Evolutionary conservation across 768 basidiomycete species (phyloP), one percentile per base, ranked within the genome.

Genomic region (Tulasnella sp.): DNA sequence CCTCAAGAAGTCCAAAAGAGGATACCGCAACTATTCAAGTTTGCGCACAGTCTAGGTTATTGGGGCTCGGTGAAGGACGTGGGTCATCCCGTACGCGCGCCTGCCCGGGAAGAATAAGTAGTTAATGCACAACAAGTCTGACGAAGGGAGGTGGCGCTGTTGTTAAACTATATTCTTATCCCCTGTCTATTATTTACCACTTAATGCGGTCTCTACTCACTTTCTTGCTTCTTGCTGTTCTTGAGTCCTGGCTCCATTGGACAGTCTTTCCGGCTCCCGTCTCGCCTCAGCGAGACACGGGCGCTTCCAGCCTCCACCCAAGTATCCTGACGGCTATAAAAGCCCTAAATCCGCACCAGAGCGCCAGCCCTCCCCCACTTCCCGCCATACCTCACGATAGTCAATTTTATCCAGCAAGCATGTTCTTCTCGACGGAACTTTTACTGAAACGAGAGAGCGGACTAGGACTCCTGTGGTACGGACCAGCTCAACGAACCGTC

Each of bases 401-500:
- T 34, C 27, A 5, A 36, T 31, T 36, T 68, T 34, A 14, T 27
- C 62, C 34, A 6, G 62, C 34, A 68, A 72, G 19, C 73, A 95
- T 97, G 95, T 97, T 97, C 87, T 97, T 95, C 85, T 90, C 94
- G 62, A 87, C 92, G 9, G 95, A 96, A 75, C 85, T 97, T 6
- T 87, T 97, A 36, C 90, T 92, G 27, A 91, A 90, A 82, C 88
- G 95, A 80, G 94, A 97, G 82, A 94, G 92, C 82, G 94, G 95
- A 19, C 96, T 94, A 83, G 96, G 95, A 79, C 89, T 96, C n/a
- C 87, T 95, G 27, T 96, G 94, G 94, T 94, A 84, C 79, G 40
- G 12, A 31, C 14, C 36, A 12, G n/a, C 16, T 12, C 58, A 27
- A 9, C 31, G 58, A 56, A 7, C 31, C 27, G 10, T 18, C 34